phyloP scores from a whole-genome alignment of 768 basidiomycete species.

The Lentinula raphanica region DNA sequence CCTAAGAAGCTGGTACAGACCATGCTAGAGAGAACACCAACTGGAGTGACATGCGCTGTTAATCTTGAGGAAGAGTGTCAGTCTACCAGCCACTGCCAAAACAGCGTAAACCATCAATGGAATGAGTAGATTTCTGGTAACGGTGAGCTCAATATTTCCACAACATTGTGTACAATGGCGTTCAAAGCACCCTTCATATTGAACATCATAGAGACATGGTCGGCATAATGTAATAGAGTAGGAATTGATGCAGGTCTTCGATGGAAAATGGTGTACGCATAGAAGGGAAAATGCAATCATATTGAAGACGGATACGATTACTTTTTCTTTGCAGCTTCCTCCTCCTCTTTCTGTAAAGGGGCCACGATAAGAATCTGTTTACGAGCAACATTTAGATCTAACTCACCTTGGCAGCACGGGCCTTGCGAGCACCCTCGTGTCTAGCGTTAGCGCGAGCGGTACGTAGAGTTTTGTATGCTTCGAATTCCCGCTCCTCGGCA shows the following conservation, averaged over 20 bases:
- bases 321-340: conserved; percentile 91
- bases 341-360: conserved; percentile 69
- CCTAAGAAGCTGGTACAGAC: not conserved
- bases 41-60: not conserved
- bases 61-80: not conserved
- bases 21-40: no score
- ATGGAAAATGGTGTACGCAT: conserved; percentile 22
- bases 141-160: no score
- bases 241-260: conserved; percentile 28
- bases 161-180: not conserved
- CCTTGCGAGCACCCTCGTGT: conserved; percentile 84
- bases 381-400: not conserved
- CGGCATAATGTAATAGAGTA: conserved; percentile 26
- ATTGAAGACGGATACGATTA: conserved; percentile 24
- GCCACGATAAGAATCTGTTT: conserved; percentile 14
- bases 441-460: conserved; percentile 74
- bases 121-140: no score
- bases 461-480: conserved; percentile 88
- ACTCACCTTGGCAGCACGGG: conserved; percentile 78
- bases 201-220: conserved; percentile 20
- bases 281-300: conserved; percentile 19
- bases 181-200: conserved; percentile 16
- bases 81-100: not conserved
- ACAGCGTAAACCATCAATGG: no score
- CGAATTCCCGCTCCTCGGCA: conserved; percentile 79